Base-by-base conservation (phyloP, 441 rosid genomes). In the Flueggea neowawraea region DNA sequence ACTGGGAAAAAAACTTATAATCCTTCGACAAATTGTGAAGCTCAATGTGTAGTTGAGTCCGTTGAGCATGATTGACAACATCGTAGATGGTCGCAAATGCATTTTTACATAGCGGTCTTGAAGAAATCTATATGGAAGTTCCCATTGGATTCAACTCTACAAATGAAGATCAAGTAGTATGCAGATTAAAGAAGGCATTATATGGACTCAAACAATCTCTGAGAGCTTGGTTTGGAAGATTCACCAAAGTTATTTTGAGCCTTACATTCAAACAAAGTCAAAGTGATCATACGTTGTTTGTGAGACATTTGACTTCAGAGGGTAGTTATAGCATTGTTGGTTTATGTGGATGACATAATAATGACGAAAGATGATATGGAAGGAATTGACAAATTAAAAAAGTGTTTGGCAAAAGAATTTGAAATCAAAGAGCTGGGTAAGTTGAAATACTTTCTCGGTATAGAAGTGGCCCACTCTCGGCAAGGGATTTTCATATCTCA, bases 361-460 rank as follows among this genome's bases (percentile, higher is more conserved):
- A n/a, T n/a, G n/a, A n/a, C n/a, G n/a, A n/a, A n/a, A n/a, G n/a
- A n/a, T n/a, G n/a, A n/a, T n/a, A n/a, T n/a, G n/a, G n/a, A n/a
- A n/a, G n/a, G n/a, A n/a, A n/a, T n/a, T 7, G 16, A 11, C 6
- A 11, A 51, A 4, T 7, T 51, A 2, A 51, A 2, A 51, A 6
- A 2, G 4, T 13, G 16, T 3, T 6, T 51, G 2, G 6, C 6
- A 13, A 10, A 13, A 14, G 16, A 16, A 16, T 51, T 51, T 51
- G 54, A 55, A 5, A 55, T 52, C 12, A 66, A 53, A 11, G 62
- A 65, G 6, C 39, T 65, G 5, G 69, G 57, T 6, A 8, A 12
- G 1, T 14, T 43, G 10, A 58, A 59, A 13, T 58, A 52, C 17
- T 65, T 65, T 9, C 55, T 65, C 14, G 57, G 62, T 0, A 8